Evolutionary conservation across 1,284 basidiomycete genomes (phyloP).

Genomic region (Fistulina hepatica): DNA sequence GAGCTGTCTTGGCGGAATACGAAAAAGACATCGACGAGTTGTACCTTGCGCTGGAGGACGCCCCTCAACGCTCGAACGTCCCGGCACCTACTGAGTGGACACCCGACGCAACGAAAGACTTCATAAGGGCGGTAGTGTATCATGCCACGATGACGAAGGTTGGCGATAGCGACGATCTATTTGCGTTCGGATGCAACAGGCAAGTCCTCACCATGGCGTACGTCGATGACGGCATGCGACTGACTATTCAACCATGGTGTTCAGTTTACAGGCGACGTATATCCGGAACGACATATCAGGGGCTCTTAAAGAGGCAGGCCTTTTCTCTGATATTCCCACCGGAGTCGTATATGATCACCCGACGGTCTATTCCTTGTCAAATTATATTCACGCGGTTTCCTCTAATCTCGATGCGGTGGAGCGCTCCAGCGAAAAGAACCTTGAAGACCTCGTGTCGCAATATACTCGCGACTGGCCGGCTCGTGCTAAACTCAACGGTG

Average conservation of each 20-base stretch:
- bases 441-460: conserved; percentile 1
- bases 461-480: conserved; percentile 4
- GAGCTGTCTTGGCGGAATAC: conserved; percentile 20
- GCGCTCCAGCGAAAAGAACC: neutral
- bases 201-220: conserved; percentile 9
- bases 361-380: conserved; percentile 20
- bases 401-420: neutral
- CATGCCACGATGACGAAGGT: conserved; percentile 19
- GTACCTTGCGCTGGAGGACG: conserved; percentile 15
- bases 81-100: conserved; percentile 21
- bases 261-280: conserved; percentile 32
- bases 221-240: neutral
- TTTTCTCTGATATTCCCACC: conserved; percentile 10
- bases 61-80: conserved; percentile 9
- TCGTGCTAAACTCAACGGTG: neutral
- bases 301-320: conserved; percentile 16
- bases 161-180: conserved; percentile 29
- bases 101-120: conserved; percentile 14
- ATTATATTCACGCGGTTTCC: conserved; percentile 7
- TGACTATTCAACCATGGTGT: neutral
- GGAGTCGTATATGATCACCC: conserved; percentile 27
- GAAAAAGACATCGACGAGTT: conserved; percentile 22
- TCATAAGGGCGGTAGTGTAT: conserved; percentile 21
- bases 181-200: conserved; percentile 35
- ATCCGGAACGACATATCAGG: conserved; percentile 30